Percentiles rank a stretch among this genome's conserved stretches.
Conservation (phyloP, 176 grass and related monocot genomes). For the Areca catechu region DNA sequence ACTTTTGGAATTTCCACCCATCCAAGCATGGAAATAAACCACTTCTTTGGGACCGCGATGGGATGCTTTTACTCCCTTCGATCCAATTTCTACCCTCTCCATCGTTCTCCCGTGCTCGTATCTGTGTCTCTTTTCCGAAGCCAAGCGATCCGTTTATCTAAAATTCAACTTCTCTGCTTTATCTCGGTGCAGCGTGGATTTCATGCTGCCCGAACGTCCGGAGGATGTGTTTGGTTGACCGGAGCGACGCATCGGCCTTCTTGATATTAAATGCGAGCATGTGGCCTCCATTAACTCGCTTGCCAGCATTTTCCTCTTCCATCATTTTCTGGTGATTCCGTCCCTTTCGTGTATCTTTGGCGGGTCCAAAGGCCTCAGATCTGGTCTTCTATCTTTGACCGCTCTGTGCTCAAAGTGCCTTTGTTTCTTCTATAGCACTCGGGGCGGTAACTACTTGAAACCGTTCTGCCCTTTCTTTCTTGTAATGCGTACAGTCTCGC, state of each 20-base stretch:
- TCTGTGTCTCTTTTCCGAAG: no score
- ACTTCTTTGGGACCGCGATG: no score
- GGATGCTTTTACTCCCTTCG: conserved; percentile 4
- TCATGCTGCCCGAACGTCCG: background rate
- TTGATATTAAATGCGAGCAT: conserved; percentile 23
- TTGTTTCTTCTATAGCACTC: no score
- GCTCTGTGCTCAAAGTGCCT: background rate
- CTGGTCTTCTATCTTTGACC: conserved; percentile 11
- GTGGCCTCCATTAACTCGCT: conserved; percentile 14
- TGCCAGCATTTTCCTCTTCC: conserved; percentile 24
- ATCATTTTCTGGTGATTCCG: conserved; percentile 26
- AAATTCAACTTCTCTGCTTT: no score
- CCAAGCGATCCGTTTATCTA: no score
- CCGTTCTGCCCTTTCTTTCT: no score
- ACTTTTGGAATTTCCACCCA: conserved; percentile 4
- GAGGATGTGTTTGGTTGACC: conserved; percentile 1
- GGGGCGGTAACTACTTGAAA: no score
- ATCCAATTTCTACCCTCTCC: no score
- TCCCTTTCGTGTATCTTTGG: conserved; percentile 36
- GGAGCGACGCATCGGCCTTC: background rate
- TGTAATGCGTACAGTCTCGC: no score
- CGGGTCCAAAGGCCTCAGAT: conserved; percentile 17
- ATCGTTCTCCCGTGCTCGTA: no score
- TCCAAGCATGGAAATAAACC: conserved; percentile 1
- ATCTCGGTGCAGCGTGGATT: no score